A percentile compares a stretch with the other conserved stretches of the same genome.
Conservation (phyloP, 805 yeast species). For the Candida pseudoglaebosa region DNA sequence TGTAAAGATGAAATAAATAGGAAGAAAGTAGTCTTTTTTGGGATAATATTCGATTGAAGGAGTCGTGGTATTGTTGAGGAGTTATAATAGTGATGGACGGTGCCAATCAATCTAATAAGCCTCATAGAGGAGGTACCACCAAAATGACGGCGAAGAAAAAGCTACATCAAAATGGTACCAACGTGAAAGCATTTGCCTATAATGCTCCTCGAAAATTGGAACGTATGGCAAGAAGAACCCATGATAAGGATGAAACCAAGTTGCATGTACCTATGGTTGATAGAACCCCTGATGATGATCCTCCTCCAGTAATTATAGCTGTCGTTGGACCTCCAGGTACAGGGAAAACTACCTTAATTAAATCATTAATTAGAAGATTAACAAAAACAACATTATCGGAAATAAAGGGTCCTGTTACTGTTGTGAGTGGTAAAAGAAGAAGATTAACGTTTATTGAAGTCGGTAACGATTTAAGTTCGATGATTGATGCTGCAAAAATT, state of each 20-base stretch:
- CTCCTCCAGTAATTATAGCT: conserved; percentile 94
- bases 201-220: conserved; percentile 77
- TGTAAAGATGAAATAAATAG: not conserved
- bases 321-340: conserved; percentile 99
- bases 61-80: not conserved
- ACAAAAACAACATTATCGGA: conserved; percentile 84
- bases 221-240: conserved; percentile 76
- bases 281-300: conserved; percentile 94
- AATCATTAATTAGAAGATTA: conserved; percentile 80
- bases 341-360: conserved; percentile 90
- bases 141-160: conserved; percentile 73
- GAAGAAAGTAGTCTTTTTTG: not conserved
- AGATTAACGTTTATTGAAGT: conserved; percentile 92
- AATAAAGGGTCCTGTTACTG: conserved; percentile 93
- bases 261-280: conserved; percentile 97
- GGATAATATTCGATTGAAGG: not conserved
- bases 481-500: conserved; percentile 94
- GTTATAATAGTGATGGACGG: conserved; percentile 11
- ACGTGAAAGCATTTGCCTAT: conserved; percentile 43
- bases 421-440: conserved; percentile 91
- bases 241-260: conserved; percentile 77
- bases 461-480: conserved; percentile 85
- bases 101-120: conserved; percentile 64
- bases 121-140: conserved; percentile 63
- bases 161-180: conserved; percentile 76